These are phyloP conservation scores for Lactarius sp. DNA, from an alignment of 768 basidiomycete species.

Conservation along the genomic window DNA sequence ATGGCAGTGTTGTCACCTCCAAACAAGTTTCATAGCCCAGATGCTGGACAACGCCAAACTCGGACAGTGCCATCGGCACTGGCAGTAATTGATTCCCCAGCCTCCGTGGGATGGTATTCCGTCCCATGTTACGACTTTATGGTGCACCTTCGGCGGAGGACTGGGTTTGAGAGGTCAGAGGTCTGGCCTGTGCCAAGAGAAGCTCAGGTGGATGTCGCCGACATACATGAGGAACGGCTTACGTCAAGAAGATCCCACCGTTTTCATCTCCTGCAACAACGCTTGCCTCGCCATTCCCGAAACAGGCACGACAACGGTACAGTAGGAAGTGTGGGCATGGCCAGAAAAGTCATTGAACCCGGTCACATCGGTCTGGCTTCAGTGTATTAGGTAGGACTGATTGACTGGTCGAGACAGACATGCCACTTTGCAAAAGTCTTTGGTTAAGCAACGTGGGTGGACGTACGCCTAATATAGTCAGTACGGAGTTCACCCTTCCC, in stretches of 20 bases:
- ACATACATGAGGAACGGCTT: constrained; percentile 29
- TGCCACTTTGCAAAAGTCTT: neutral
- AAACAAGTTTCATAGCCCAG: constrained; percentile 11
- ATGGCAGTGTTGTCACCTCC: neutral
- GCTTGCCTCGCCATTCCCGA: constrained; percentile 75
- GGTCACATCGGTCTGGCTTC: too few species aligned
- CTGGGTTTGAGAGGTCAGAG: too few species aligned
- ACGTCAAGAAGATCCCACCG: constrained; percentile 92
- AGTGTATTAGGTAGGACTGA: too few species aligned
- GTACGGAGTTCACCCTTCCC: constrained; percentile 86
- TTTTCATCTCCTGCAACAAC: constrained; percentile 89
- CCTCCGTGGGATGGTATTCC: constrained; percentile 80
- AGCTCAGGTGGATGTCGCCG: neutral
- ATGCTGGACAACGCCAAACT: constrained; percentile 63
- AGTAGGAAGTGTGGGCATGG: constrained; percentile 53
- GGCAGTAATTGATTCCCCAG: constrained; percentile 85
- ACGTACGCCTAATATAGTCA: constrained; percentile 88
- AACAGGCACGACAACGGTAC: constrained; percentile 77
- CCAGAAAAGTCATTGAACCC: too few species aligned
- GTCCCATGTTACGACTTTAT: too few species aligned
- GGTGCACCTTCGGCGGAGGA: too few species aligned
- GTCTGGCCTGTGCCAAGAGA: constrained; percentile 47
- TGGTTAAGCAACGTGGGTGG: neutral
- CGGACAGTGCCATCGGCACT: constrained; percentile 90
- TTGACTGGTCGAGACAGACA: too few species aligned